Percentiles rank a stretch among this genome's conserved stretches.
Evolutionary conservation across 495 filamentous ascomycete genomes (phyloP).

Genomic region (Lepidopterella palustris): DNA sequence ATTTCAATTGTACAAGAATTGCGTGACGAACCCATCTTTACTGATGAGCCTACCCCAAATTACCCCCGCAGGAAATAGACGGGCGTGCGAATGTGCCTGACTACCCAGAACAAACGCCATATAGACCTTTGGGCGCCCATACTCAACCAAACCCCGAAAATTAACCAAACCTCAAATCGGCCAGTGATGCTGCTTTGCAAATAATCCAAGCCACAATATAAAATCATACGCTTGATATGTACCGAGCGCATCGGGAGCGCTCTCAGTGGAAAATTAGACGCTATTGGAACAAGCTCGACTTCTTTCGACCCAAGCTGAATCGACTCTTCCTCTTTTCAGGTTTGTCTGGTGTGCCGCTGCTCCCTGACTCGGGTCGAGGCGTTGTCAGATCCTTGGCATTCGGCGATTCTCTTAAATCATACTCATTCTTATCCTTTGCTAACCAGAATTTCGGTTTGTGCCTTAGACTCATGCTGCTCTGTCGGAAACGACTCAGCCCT

Average conservation of each 20-base stretch:
- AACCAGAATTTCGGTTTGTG: constrained; percentile 44
- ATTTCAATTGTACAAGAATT: not conserved
- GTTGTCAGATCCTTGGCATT: not conserved
- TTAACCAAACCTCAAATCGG: no score
- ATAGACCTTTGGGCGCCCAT: no score
- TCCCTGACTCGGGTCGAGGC: constrained; percentile 10
- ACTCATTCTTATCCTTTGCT: constrained; percentile 22
- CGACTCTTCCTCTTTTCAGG: constrained; percentile 34
- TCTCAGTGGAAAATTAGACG: not conserved
- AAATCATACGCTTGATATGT: not conserved
- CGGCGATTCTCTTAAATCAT: constrained; percentile 9
- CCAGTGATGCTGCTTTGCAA: no score
- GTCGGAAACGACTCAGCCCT: constrained; percentile 48
- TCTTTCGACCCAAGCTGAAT: constrained; percentile 57
- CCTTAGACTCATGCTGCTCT: constrained; percentile 53
- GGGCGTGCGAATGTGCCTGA: no score
- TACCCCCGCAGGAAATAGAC: no score
- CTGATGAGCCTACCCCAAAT: no score
- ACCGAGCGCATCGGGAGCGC: not conserved
- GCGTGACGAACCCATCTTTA: not conserved
- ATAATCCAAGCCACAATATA: no score
- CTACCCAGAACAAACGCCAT: no score
- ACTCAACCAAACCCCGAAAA: no score
- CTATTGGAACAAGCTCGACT: constrained; percentile 30
- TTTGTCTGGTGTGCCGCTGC: constrained; percentile 20